Evolutionary conservation across 148 eudicot species (phyloP), one percentile per base, ranked within the genome.

Genomic region (Talinum fruticosum): DNA sequence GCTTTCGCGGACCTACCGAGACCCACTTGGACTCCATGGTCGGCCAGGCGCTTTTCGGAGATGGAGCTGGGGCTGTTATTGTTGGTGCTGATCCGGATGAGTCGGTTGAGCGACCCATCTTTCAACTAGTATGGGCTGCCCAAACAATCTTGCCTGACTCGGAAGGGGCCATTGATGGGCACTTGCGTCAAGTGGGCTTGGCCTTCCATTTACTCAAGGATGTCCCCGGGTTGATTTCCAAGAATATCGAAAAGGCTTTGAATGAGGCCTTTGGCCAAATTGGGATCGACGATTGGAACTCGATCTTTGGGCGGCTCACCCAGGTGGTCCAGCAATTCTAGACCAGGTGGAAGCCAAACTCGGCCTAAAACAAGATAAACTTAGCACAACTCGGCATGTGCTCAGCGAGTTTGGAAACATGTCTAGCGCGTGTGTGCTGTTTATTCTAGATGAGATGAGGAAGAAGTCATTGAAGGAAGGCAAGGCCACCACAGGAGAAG

Each of bases 1-100:
- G 75, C 49, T 78, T 78, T 34, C 80, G 80, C 61, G 80, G 80
- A 2, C 80, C 80, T 0, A 78, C 75, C 33, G 80, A 78, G n/a
- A 78, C 75, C 68, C 68, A 65, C 18, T 29, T 65, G 68, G 68
- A 65, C 68, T 26, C 33, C 45, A 34, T 68, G 71, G 71, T 68
- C 45, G 71, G 71, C 26, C 71, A 68, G 44, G 71, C 71, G 24
- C 44, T 68, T 5, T 68, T 68, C n/a, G 71, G 71, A 21, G 71
- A 68, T 18, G 71, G 71, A 26, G 71, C 71, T 19, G 71, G 45
- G n/a, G 71, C 71, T 18, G 7, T 68, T 4, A 68, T 68, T 34
- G 44, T 68, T 34, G 71, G 71, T 18, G n/a, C 71, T 5, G 71
- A 68, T 19, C 71, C 71, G 0, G 71, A 68, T 4, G 26, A 15